Evolutionary conservation across 192 early-diverging fungal species (phyloP).

Genomic region (Backusella circina): DNA sequence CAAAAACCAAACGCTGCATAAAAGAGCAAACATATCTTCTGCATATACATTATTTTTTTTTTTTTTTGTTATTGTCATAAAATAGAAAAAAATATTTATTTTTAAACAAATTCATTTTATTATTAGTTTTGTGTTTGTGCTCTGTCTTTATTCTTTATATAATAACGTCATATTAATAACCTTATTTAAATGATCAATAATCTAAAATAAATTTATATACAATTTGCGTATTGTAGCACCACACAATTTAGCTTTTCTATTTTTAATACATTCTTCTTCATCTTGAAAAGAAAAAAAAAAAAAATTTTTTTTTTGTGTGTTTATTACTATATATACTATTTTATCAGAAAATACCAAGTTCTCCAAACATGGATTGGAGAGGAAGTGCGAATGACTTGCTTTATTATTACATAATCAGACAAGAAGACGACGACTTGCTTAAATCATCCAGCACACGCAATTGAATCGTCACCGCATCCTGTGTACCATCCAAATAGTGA

Average conservation of each 20-base stretch:
- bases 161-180: neutral
- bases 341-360: neutral
- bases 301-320: neutral
- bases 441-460: neutral
- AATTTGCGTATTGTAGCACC: too few relatives aligned
- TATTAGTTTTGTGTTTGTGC: neutral
- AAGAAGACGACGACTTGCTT: neutral
- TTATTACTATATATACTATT: neutral
- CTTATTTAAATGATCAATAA: neutral
- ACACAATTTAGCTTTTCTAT: neutral
- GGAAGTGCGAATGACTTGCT: neutral
- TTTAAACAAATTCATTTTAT: neutral
- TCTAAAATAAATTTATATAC: neutral
- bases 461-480: neutral
- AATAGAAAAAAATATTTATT: neutral
- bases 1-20: conserved; percentile 3
- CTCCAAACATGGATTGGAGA: neutral
- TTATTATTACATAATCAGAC: neutral
- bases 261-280: neutral
- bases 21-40: neutral
- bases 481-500: conserved; percentile 22
- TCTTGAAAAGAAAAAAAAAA: neutral
- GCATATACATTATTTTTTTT: neutral
- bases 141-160: too few relatives aligned
- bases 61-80: neutral